These are phyloP conservation scores for Candida bentonensis DNA, from an alignment of 805 yeast genomes.

Conservation along the genomic window DNA sequence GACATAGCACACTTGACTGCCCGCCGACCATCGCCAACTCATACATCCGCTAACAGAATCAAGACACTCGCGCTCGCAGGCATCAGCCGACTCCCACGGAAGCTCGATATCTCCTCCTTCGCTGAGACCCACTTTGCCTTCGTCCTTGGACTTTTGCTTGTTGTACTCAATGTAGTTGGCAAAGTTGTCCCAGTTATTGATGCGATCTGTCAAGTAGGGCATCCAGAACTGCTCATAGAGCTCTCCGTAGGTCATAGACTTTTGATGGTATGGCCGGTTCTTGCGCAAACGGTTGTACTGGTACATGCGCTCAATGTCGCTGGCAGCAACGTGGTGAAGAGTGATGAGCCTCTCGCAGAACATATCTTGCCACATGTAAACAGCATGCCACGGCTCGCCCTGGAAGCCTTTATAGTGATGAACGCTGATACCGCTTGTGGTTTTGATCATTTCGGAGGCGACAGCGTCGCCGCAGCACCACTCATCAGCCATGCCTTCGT, in stretches of 20 bases:
- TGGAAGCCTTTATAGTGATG: conserved; percentile 16
- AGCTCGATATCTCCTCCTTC: not conserved
- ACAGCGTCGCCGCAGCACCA: conserved; percentile 25
- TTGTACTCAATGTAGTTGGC: not conserved
- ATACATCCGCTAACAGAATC: not conserved
- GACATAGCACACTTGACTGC: not conserved
- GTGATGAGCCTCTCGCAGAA: conserved; percentile 22
- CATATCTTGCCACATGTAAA: conserved; percentile 10
- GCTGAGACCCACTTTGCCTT: not conserved
- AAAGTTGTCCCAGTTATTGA: not conserved
- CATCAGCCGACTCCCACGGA: not conserved
- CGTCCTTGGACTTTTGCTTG: not conserved
- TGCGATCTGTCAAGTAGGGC: not conserved
- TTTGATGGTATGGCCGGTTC: conserved; percentile 8
- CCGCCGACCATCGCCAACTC: not conserved
- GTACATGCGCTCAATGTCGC: conserved; percentile 20
- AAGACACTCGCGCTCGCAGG: not conserved
- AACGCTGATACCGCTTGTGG: conserved; percentile 7
- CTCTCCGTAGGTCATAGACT: not conserved
- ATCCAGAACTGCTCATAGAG: conserved; percentile 1
- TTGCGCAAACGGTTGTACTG: conserved; percentile 20
- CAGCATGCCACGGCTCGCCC: conserved; percentile 18
- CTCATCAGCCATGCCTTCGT: conserved; percentile 13
- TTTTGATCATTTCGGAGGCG: conserved; percentile 18
- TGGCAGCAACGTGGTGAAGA: conserved; percentile 22